A percentile compares a stretch with the other conserved stretches of the same genome.
phyloP scores from a whole-genome alignment of 495 filamentous ascomycete genomes.

The Staphylotrichum tortipilum region DNA sequence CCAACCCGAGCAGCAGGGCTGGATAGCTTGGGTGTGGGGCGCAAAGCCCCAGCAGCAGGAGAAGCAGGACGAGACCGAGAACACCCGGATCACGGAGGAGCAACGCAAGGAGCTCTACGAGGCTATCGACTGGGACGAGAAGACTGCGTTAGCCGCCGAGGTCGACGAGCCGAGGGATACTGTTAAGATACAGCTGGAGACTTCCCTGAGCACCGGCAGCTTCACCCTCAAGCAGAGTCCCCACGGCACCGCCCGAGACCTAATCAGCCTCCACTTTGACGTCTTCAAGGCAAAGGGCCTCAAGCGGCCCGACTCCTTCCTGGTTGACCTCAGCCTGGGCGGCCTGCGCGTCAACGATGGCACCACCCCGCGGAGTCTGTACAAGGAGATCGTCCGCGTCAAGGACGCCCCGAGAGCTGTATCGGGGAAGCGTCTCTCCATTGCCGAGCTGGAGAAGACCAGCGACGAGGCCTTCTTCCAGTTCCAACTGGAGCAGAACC shows the following conservation, averaged over 20 bases:
- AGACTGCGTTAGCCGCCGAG: conserved; percentile 74
- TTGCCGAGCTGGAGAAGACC: conserved; percentile 54
- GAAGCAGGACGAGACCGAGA: conserved; percentile 50
- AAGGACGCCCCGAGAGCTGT: conserved; percentile 66
- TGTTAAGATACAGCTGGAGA: conserved; percentile 83
- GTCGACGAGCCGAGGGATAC: conserved; percentile 85
- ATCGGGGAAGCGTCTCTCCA: conserved; percentile 40
- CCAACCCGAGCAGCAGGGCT: conserved; percentile 53
- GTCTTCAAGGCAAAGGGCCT: conserved; percentile 81
- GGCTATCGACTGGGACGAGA: conserved; percentile 97
- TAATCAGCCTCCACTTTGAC: conserved; percentile 87
- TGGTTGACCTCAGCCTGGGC: conserved; percentile 79
- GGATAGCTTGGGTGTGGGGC: conserved; percentile 84
- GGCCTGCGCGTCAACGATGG: conserved; percentile 93
- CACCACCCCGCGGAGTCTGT: conserved; percentile 81
- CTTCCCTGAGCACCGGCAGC: conserved; percentile 81
- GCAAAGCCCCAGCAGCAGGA: conserved; percentile 55
- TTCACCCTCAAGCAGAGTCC: conserved; percentile 88
- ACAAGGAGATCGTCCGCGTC: conserved; percentile 86
- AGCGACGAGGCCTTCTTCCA: conserved; percentile 76
- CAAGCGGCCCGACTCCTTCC: conserved; percentile 80
- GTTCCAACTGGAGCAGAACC: conserved; percentile 86
- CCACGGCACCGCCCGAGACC: conserved; percentile 66
- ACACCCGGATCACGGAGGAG: conserved; percentile 80
- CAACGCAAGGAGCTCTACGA: conserved; percentile 94